These are phyloP conservation scores for Tolypocladium guangdongense DNA, from an alignment of 2,329 filamentous ascomycete species.

Conservation along the genomic window DNA sequence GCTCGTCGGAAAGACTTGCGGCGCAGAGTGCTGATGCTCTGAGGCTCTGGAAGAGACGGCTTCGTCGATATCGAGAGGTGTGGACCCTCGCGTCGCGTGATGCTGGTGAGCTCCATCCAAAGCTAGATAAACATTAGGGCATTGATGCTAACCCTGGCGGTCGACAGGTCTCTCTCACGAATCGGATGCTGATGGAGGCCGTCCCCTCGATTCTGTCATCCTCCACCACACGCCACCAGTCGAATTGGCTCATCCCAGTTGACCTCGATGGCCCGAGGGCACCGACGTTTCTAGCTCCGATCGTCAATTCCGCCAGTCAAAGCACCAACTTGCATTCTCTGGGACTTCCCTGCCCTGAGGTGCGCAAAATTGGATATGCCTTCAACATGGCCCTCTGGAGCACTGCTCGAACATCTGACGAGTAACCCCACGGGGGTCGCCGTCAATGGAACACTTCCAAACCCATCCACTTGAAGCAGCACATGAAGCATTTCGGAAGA, in stretches of 20 bases:
- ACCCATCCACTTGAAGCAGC: neutral
- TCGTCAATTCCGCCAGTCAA: neutral
- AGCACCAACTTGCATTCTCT: neutral
- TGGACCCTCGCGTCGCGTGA: neutral
- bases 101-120: neutral
- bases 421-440: neutral
- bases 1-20: neutral
- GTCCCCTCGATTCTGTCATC: neutral
- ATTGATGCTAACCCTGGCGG: neutral
- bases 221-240: neutral
- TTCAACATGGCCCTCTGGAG: neutral
- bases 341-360: neutral
- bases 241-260: neutral
- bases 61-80: neutral
- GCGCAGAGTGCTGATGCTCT: neutral
- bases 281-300: neutral
- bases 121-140: neutral
- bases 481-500: neutral
- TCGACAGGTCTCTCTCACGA: neutral
- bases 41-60: neutral
- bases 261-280: neutral
- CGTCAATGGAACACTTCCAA: neutral
- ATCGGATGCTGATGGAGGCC: neutral
- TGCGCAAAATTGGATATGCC: too few species aligned
- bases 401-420: neutral